Evolutionary conservation across 176 grass and related monocot genomes (phyloP).

Genomic region (Musa schizocarpa): DNA sequence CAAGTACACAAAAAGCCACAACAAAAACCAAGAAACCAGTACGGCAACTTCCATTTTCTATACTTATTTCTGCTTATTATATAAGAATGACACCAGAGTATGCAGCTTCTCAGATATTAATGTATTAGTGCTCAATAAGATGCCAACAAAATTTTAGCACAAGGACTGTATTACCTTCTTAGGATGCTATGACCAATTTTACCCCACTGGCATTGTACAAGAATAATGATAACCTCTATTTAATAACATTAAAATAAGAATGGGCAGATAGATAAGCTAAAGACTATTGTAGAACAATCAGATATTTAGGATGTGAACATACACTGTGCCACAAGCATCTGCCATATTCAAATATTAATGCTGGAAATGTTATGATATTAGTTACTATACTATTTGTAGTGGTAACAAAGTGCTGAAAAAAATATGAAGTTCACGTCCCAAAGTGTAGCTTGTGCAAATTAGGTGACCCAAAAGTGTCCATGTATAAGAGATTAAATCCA

Average conservation of each 20-base stretch:
- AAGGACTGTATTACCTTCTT: not conserved
- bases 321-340: no score
- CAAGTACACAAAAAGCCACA: not conserved
- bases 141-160: not conserved
- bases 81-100: not conserved
- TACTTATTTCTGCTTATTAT: not conserved
- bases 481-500: no score
- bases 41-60: not conserved
- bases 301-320: not conserved
- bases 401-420: no score
- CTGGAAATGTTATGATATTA: no score
- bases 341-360: no score
- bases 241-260: not conserved
- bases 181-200: not conserved
- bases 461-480: no score
- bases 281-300: not conserved
- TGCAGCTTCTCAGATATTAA: not conserved
- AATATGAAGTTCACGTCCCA: no score
- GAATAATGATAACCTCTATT: not conserved
- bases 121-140: not conserved
- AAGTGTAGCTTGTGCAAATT: no score
- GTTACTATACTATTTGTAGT: no score
- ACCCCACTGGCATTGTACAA: not conserved
- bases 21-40: not conserved
- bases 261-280: not conserved